phyloP scores from a whole-genome alignment of 129 eudicot genomes.

The Helianthus tuberosus region DNA sequence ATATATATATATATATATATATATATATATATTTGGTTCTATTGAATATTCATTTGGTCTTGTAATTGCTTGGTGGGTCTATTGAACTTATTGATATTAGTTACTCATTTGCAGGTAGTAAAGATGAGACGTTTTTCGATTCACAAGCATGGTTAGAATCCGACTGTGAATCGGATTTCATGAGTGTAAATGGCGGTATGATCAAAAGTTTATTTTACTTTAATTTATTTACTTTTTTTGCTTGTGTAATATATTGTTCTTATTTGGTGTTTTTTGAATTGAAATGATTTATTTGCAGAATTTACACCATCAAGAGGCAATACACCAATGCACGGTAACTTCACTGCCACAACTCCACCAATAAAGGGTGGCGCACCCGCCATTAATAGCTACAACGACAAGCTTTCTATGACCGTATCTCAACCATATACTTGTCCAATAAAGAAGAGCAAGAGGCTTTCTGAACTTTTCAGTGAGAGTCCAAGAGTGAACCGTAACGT shows the following conservation, averaged over 20 bases:
- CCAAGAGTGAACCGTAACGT: constrained; percentile 17
- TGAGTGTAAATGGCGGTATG: constrained; percentile 69
- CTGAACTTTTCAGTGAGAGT: constrained; percentile 63
- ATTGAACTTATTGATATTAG: background rate
- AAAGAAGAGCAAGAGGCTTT: constrained; percentile 51
- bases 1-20: too few relatives aligned
- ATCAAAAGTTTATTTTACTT: background rate
- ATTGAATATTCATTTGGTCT: background rate
- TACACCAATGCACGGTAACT: constrained; percentile 60
- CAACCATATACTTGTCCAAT: constrained; percentile 30
- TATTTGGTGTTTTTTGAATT: background rate
- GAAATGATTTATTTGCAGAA: constrained; percentile 35
- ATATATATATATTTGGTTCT: too few relatives aligned
- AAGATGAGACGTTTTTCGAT: constrained; percentile 70
- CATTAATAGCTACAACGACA: constrained; percentile 24
- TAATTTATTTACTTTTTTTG: too few relatives aligned
- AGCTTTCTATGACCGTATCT: constrained; percentile 12
- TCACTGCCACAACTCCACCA: constrained; percentile 27
- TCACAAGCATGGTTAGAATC: constrained; percentile 83
- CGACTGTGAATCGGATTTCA: constrained; percentile 64
- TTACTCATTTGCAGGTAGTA: constrained; percentile 52
- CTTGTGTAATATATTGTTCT: background rate
- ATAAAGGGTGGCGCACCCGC: constrained; percentile 25
- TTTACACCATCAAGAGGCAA: constrained; percentile 68
- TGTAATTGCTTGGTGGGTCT: background rate